Conservation (phyloP, 306 rosid species). For the Astragalus membranaceus region DNA sequence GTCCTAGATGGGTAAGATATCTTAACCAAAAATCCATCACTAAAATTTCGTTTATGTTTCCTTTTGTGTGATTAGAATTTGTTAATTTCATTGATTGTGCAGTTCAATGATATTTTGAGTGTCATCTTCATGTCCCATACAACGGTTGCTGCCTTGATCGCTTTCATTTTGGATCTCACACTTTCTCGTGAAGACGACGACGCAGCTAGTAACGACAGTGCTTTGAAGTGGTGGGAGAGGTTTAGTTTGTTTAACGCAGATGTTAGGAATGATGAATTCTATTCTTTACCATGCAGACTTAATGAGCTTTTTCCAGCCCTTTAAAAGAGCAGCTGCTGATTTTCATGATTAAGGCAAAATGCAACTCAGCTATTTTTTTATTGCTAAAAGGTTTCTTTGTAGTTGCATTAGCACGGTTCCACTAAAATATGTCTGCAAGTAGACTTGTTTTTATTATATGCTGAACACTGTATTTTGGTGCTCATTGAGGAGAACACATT, state of each 20-base stretch:
- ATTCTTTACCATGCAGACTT: constrained; percentile 50
- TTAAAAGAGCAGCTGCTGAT: background rate
- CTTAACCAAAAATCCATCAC: too few species aligned
- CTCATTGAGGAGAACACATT: too few species aligned
- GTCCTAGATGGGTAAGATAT: constrained; percentile 28
- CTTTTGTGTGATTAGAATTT: too few species aligned
- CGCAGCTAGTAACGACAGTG: constrained; percentile 38
- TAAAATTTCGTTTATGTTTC: too few species aligned
- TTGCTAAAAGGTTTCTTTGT: too few species aligned
- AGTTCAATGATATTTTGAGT: constrained; percentile 37
- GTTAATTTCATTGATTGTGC: too few species aligned
- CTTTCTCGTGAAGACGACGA: constrained; percentile 35
- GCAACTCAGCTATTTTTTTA: too few species aligned
- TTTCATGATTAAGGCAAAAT: too few species aligned
- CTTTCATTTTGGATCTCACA: constrained; percentile 52
- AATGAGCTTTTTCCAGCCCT: constrained; percentile 47
- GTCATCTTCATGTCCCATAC: constrained; percentile 70
- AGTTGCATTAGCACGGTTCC: too few species aligned
- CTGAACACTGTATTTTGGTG: too few species aligned
- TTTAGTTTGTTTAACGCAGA: constrained; percentile 52
- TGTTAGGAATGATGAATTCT: constrained; percentile 65
- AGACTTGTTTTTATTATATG: too few species aligned
- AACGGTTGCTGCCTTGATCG: constrained; percentile 63
- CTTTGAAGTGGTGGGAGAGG: constrained; percentile 72
- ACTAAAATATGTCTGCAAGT: too few species aligned